phyloP scores from a whole-genome alignment of 1,284 basidiomycete genomes.

The Papiliotrema nemorosa region DNA sequence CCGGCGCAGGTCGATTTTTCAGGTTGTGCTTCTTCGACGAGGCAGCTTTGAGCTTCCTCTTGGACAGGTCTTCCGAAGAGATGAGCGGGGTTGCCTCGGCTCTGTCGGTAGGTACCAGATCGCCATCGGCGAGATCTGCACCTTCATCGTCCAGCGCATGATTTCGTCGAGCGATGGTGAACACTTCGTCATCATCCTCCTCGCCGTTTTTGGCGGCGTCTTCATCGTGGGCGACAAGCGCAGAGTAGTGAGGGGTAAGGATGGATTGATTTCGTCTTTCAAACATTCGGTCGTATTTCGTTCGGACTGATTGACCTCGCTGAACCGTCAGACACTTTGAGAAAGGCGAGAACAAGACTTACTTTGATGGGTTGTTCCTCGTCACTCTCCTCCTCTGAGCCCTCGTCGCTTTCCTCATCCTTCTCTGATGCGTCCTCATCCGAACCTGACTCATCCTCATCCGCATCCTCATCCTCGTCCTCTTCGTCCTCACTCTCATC shows the following conservation, averaged over 20 bases:
- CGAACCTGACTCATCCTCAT: no score
- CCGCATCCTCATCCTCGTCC: no score
- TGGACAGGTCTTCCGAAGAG: conserved; percentile 53
- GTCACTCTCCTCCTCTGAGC: conserved; percentile 8
- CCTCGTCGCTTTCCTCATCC: conserved; percentile 24
- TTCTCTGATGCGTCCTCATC: conserved; percentile 13
- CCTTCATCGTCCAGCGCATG: conserved; percentile 59
- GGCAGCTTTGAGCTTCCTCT: conserved; percentile 66
- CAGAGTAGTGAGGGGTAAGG: conserved; percentile 84
- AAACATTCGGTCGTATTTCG: conserved; percentile 99
- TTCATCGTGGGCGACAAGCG: conserved; percentile 69
- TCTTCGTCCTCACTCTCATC: no score
- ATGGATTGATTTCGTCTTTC: conserved; percentile 93
- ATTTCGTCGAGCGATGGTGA: conserved; percentile 85
- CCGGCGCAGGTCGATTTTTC: conserved; percentile 59
- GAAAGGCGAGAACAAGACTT: not conserved
- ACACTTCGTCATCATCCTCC: conserved; percentile 73
- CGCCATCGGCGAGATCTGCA: not conserved
- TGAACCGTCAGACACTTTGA: not conserved
- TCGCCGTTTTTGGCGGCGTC: conserved; percentile 55
- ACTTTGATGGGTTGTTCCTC: conserved; percentile 9
- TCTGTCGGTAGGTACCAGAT: conserved; percentile 51
- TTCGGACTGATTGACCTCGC: conserved; percentile 58
- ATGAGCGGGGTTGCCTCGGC: conserved; percentile 41
- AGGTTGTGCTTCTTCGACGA: conserved; percentile 73